A percentile compares a stretch with the other conserved stretches of the same genome.
Conservation (phyloP, 139 green algal genomes). For the Haematococcus lacustris region DNA sequence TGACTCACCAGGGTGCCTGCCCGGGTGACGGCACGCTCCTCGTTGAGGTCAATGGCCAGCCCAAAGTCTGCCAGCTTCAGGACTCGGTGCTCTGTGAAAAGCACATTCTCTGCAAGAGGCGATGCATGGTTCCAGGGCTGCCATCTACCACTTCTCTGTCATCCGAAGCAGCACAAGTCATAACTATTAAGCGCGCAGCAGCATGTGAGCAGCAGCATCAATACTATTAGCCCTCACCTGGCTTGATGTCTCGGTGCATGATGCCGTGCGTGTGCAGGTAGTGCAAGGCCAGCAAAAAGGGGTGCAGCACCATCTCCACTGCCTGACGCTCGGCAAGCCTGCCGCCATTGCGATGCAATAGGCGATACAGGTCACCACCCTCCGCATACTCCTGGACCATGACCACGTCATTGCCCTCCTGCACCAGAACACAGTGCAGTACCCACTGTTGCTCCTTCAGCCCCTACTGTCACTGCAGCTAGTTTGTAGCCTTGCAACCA, state of each 20-base stretch:
- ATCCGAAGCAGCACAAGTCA: background rate
- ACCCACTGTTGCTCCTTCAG: too few species aligned
- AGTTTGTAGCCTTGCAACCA: too few species aligned
- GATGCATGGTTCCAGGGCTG: conserved; percentile 39
- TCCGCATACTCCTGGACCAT: conserved; percentile 58
- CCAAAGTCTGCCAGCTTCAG: conserved; percentile 49
- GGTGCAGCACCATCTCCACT: conserved; percentile 58
- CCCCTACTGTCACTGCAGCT: too few species aligned
- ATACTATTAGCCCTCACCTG: background rate
- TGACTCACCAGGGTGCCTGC: conserved; percentile 13
- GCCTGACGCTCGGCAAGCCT: conserved; percentile 42
- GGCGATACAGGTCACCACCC: conserved; percentile 49
- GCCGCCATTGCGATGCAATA: conserved; percentile 52
- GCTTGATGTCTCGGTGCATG: conserved; percentile 34
- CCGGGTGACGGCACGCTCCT: conserved; percentile 41
- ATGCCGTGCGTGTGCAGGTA: conserved; percentile 46
- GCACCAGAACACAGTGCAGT: too few species aligned
- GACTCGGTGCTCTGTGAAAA: conserved; percentile 38
- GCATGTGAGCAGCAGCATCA: background rate
- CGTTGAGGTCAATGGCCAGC: conserved; percentile 39
- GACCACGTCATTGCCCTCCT: conserved; percentile 50
- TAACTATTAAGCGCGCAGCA: background rate
- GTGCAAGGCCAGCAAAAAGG: conserved; percentile 49
- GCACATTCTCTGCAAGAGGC: conserved; percentile 29
- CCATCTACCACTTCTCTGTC: too few species aligned